phyloP scores from a whole-genome alignment of 225 moss, liverwort and hornwort genomes.

The Physcomitrellopsis africana region DNA sequence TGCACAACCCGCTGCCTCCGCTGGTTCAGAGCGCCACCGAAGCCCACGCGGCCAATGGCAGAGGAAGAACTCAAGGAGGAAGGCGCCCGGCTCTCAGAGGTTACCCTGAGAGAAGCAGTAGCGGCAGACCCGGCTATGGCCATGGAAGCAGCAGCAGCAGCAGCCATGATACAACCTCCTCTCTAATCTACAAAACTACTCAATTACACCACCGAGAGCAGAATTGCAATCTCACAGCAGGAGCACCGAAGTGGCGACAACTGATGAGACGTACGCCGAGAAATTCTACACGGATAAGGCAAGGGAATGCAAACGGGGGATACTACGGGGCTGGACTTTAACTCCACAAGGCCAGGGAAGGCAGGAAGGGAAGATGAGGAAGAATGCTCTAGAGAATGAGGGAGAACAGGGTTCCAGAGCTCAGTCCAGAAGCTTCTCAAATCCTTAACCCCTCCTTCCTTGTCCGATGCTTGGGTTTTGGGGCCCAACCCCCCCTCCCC shows the following conservation, averaged over 20 bases:
- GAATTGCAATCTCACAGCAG: neutral
- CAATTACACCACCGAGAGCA: neutral
- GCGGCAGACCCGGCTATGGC: constrained; percentile 39
- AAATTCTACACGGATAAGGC: constrained; percentile 18
- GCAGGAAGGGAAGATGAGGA: neutral
- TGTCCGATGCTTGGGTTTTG: constrained; percentile 16
- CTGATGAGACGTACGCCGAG: neutral
- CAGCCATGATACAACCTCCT: constrained; percentile 29
- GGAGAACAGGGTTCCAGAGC: neutral
- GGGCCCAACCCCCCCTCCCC: neutral
- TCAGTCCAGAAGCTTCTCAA: constrained; percentile 30
- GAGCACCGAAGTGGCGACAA: neutral
- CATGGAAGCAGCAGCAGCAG: constrained; percentile 31
- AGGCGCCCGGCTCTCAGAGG: constrained; percentile 17
- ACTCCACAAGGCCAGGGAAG: no score
- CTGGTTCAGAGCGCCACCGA: constrained; percentile 30
- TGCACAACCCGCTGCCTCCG: constrained; percentile 35
- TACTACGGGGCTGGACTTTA: neutral
- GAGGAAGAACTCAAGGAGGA: constrained; percentile 60
- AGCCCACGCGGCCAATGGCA: constrained; percentile 60
- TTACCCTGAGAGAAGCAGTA: constrained; percentile 18
- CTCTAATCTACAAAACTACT: neutral
- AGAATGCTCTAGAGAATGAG: constrained; percentile 20
- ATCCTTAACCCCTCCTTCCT: constrained; percentile 26
- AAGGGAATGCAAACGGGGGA: neutral